A percentile compares a stretch with the other conserved stretches of the same genome.
phyloP scores from a whole-genome alignment of 2,329 filamentous ascomycete species.

The Fusarium abutilonis region DNA sequence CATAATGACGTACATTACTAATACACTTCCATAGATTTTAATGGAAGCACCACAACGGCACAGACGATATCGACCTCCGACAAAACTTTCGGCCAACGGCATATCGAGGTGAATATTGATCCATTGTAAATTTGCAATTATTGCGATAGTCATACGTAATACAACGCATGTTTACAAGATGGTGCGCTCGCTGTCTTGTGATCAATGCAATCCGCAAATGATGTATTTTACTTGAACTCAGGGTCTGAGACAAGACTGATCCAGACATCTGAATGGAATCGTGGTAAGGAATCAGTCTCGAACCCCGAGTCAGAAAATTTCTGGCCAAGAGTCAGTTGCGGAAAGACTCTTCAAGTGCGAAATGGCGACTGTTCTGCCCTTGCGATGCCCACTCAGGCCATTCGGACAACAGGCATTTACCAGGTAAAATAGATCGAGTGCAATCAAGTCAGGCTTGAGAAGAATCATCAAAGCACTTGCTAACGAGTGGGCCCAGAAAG shows the following conservation, averaged over 20 bases:
- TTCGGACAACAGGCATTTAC: constrained; percentile 10
- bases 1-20: constrained; percentile 42
- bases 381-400: constrained; percentile 18
- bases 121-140: not conserved
- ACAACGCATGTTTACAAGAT: not conserved
- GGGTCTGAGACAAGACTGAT: not conserved
- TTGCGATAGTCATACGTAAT: not conserved
- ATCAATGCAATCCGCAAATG: not conserved
- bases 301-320: not conserved
- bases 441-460: not conserved
- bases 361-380: constrained; percentile 9
- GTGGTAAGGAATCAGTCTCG: not conserved
- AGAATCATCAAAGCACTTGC: constrained; percentile 7
- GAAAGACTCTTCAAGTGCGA: not conserved
- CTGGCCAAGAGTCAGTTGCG: too few relatives aligned
- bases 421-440: constrained; percentile 19
- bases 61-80: constrained; percentile 14
- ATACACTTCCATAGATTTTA: constrained; percentile 28
- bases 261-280: not conserved
- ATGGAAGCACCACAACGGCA: constrained; percentile 8
- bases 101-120: constrained; percentile 1
- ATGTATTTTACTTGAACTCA: not conserved
- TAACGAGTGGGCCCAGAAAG: constrained; percentile 12
- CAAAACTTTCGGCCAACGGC: constrained; percentile 6
- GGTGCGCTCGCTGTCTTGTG: not conserved